Evolutionary conservation across 805 yeast species (phyloP).

Genomic region (Wickerhamiella brachini): DNA sequence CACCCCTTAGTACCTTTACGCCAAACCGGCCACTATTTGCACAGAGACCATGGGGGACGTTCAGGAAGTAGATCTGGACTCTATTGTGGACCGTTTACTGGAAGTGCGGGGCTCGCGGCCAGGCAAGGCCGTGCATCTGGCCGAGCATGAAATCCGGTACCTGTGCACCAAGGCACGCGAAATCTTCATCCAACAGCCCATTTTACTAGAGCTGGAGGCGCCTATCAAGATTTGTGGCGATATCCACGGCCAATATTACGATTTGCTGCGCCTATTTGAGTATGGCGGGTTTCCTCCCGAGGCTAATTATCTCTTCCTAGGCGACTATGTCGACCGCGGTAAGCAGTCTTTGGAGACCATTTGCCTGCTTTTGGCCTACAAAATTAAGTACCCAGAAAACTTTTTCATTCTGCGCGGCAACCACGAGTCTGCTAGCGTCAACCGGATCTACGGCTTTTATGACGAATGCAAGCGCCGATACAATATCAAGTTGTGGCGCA

Average conservation of each 20-base stretch:
- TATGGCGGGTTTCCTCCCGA: slow-evolving; percentile 99
- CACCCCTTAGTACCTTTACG: not conserved
- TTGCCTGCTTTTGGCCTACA: slow-evolving; percentile 84
- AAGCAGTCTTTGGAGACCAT: slow-evolving; percentile 94
- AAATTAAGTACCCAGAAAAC: slow-evolving; percentile 96
- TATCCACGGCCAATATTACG: slow-evolving; percentile 97
- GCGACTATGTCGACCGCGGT: slow-evolving; percentile 98
- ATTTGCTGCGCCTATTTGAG: slow-evolving; percentile 85
- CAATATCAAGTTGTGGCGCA: slow-evolving; percentile 96
- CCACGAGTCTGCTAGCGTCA: slow-evolving; percentile 97
- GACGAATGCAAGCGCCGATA: slow-evolving; percentile 96
- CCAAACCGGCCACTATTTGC: not conserved
- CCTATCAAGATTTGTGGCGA: slow-evolving; percentile 94
- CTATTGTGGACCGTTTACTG: slow-evolving; percentile 88
- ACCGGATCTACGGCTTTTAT: slow-evolving; percentile 94
- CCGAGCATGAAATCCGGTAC: slow-evolving; percentile 87
- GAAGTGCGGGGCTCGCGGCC: slow-evolving; percentile 98
- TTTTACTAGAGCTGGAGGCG: slow-evolving; percentile 87
- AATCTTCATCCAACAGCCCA: slow-evolving; percentile 95
- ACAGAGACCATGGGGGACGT: slow-evolving; percentile 24
- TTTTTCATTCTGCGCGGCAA: slow-evolving; percentile 94
- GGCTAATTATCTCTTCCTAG: slow-evolving; percentile 87
- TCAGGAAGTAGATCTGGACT: slow-evolving; percentile 86
- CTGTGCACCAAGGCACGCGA: slow-evolving; percentile 97
- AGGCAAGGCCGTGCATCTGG: slow-evolving; percentile 88